Percentiles rank a stretch among this genome's conserved stretches.
Conservation (phyloP, 1,284 basidiomycete species). For the Singerocomus inundabilis region DNA sequence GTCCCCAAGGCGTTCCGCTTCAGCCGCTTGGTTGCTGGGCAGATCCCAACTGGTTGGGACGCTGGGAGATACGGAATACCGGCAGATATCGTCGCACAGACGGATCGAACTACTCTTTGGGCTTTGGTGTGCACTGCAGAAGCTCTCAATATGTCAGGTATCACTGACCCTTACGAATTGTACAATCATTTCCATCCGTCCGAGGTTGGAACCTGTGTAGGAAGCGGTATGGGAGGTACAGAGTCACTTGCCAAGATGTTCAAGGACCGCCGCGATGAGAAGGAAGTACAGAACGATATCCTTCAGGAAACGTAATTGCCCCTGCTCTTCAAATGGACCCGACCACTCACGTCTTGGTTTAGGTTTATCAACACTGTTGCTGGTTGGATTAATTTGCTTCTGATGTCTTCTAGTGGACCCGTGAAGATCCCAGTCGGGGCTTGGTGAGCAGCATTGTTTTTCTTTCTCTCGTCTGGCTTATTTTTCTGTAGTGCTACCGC, state of each 20-base stretch:
- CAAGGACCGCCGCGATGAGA: conserved; percentile 96
- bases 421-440: conserved; percentile 99
- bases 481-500: conserved; percentile 78
- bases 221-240: conserved; percentile 97
- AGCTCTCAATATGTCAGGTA: conserved; percentile 94
- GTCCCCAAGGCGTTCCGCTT: conserved; percentile 97
- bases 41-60: conserved; percentile 96
- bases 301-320: conserved; percentile 88
- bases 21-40: conserved; percentile 92
- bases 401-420: conserved; percentile 92
- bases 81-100: conserved; percentile 94
- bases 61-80: conserved; percentile 97
- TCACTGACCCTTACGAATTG: conserved; percentile 96
- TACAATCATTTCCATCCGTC: conserved; percentile 97
- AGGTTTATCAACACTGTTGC: conserved; percentile 98
- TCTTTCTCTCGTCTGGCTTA: conserved; percentile 5
- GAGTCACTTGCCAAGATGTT: conserved; percentile 93
- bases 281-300: conserved; percentile 97
- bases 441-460: conserved; percentile 56
- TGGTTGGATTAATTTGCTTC: conserved; percentile 94
- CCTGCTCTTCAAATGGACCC: conserved; percentile 6
- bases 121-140: conserved; percentile 94
- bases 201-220: conserved; percentile 89
- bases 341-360: conserved; percentile 16
- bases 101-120: conserved; percentile 95